Base-by-base conservation (phyloP, 805 yeast species). In the Saitoella complicata region DNA sequence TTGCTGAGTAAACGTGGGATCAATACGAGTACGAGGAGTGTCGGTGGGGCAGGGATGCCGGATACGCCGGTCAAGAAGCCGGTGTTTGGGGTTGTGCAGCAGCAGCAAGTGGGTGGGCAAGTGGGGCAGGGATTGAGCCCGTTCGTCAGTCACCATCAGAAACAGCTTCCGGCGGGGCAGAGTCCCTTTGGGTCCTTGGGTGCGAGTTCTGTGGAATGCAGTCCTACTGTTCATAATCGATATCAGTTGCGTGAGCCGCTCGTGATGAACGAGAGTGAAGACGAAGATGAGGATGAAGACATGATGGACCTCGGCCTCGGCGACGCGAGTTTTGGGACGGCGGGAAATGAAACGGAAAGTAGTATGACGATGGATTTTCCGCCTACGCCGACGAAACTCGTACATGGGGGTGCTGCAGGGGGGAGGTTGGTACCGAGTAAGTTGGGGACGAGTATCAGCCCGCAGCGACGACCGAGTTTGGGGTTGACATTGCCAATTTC, bases 61-160 rank as follows among this genome's bases (percentile, higher is more conserved):
- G 80, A 76, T 46, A 76, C 82, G 0, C 82, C 82, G 2, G 73
- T 78, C 58, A 76, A 76, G 49, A 65, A 61, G 49, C 72, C 73
- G 3, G 45, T 21, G 21, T 21, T 21, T 21, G 21, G 21, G 21
- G 21, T 21, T 21, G 21, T 21, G 21, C 21, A 21, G 21, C 21
- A 21, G 21, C 21, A 21, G 21, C 21, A 21, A 21, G 21, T 21
- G 4, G 21, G 21, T 21, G 21, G 4, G 21, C 4, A 2, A 4
- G 21, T 21, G 2, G 21, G 21, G 21, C 21, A 21, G 21, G 21
- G 21, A 21, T 21, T 21, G 21, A 21, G 21, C 4, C 50, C 12
- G 47, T 47, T 40, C 48, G 53, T 8, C 49, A 45, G 40, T 42
- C 46, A 34, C 42, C 45, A 7, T 44, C 43, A 9, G 39, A 48